These are phyloP conservation scores for Rubroshorea leprosula DNA, from an alignment of 345 rosid species.

Conservation along the genomic window DNA sequence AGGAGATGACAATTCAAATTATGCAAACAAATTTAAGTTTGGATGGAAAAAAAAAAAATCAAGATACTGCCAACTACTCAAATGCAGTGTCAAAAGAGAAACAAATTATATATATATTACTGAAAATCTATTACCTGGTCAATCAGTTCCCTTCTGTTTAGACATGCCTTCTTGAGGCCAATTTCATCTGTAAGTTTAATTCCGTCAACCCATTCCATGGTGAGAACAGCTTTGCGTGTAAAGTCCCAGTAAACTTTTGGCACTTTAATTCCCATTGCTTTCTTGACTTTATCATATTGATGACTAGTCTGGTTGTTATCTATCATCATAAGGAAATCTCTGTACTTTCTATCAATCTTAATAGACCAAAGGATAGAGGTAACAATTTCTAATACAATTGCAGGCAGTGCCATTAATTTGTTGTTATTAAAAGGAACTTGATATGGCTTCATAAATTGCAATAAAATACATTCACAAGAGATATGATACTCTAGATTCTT, in stretches of 20 bases:
- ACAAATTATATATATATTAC: background rate
- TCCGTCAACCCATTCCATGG: constrained; percentile 98
- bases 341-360: background rate
- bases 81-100: background rate
- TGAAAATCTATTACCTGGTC: constrained; percentile 54
- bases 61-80: background rate
- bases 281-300: constrained; percentile 32
- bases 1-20: constrained; percentile 2
- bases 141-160: constrained; percentile 69
- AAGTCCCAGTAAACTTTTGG: constrained; percentile 87
- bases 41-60: background rate
- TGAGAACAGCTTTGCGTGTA: constrained; percentile 78
- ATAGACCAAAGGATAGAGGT: background rate
- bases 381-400: background rate
- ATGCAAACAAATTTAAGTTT: background rate
- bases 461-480: background rate
- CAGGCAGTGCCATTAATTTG: background rate
- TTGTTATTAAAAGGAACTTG: background rate
- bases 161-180: constrained; percentile 44
- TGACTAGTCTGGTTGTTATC: constrained; percentile 31
- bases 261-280: constrained; percentile 53
- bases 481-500: background rate
- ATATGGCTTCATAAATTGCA: constrained; percentile 1
- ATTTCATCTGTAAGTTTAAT: constrained; percentile 85
- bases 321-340: constrained; percentile 21